These are phyloP conservation scores for Hordeum pubiflorum DNA, from an alignment of 202 grass and related monocot genomes.

Conservation along the genomic window DNA sequence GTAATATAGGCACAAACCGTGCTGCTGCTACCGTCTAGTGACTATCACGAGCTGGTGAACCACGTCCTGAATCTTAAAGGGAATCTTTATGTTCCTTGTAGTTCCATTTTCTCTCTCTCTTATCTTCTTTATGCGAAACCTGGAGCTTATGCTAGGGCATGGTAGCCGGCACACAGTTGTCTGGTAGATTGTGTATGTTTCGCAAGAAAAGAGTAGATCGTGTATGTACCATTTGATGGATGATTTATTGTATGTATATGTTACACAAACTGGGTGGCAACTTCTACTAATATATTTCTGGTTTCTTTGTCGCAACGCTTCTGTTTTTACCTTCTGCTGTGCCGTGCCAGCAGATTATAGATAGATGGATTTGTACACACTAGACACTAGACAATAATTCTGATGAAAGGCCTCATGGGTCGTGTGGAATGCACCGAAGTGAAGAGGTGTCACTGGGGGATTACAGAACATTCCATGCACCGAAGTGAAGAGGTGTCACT, in stretches of 20 bases:
- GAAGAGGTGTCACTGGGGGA: neutral
- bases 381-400: neutral
- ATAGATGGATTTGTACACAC: neutral
- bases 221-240: conserved; percentile 15
- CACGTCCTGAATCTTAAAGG: neutral
- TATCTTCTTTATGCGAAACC: neutral
- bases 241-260: neutral
- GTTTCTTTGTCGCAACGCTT: neutral
- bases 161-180: neutral
- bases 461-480: too few species aligned
- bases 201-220: neutral
- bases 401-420: neutral
- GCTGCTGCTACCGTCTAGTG: neutral
- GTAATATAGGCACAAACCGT: neutral
- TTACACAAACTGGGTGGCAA: neutral
- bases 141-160: neutral
- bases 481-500: too few species aligned
- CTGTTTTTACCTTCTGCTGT: neutral
- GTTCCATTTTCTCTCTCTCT: too few species aligned
- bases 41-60: neutral
- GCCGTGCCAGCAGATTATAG: neutral
- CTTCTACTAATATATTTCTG: neutral
- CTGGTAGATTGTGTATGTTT: conserved; percentile 9
- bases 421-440: neutral
- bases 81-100: neutral